Evolutionary conservation across 352 stramenopile genomes (phyloP).

Genomic region (Pythium folliculosum): DNA sequence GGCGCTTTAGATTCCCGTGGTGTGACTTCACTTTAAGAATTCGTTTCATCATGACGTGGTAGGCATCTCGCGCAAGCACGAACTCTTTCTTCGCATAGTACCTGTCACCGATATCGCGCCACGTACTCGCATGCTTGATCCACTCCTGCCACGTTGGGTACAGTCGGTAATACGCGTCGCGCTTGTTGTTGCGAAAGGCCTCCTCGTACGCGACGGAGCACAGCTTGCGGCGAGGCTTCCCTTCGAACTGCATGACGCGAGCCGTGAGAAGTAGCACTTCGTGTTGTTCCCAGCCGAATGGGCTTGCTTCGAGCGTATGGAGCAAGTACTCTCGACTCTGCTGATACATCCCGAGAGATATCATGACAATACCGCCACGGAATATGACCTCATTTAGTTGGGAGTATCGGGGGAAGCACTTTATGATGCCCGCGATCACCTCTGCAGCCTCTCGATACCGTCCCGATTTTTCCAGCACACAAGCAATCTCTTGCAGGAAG

Average conservation of each 20-base stretch:
- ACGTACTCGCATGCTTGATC: conserved; percentile 51
- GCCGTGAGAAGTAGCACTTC: conserved; percentile 67
- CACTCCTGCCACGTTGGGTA: conserved; percentile 61
- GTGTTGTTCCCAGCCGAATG: conserved; percentile 49
- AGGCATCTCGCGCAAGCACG: conserved; percentile 62
- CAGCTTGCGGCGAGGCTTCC: conserved; percentile 35
- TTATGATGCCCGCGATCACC: conserved; percentile 55
- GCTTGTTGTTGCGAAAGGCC: conserved; percentile 54
- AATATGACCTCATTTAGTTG: conserved; percentile 62
- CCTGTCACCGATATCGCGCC: conserved; percentile 50
- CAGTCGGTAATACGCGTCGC: conserved; percentile 25
- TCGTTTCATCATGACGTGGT: conserved; percentile 58
- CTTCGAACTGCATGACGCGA: conserved; percentile 61
- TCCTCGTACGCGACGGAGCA: conserved; percentile 71
- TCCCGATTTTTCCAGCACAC: conserved; percentile 43
- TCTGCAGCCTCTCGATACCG: conserved; percentile 50
- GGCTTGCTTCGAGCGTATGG: conserved; percentile 52
- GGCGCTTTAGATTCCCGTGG: conserved; percentile 35
- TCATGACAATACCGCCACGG: conserved; percentile 60
- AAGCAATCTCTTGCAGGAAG: conserved; percentile 65
- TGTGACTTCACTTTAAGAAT: conserved; percentile 35
- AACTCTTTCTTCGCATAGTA: conserved; percentile 55
- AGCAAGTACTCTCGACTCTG: conserved; percentile 73
- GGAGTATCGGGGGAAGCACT: conserved; percentile 59
- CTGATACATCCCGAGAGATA: conserved; percentile 56